Percentiles rank a stretch among this genome's conserved stretches.
Evolutionary conservation across 306 rosid genomes (phyloP).

Genomic region (Coriaria nepalensis): DNA sequence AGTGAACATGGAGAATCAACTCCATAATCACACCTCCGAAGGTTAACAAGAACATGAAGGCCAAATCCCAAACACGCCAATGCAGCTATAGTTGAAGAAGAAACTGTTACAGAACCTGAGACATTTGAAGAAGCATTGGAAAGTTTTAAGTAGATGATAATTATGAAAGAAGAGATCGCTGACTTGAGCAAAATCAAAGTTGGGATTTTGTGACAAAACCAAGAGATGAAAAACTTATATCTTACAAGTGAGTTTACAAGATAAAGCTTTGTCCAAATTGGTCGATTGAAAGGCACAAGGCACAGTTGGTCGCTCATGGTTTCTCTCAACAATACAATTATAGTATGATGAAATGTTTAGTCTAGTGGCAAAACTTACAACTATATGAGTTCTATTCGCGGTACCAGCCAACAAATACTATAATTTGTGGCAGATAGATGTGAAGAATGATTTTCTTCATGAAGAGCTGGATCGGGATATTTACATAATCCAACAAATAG

Average conservation of each 20-base stretch:
- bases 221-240: neutral
- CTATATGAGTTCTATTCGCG: no score
- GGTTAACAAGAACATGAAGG: neutral
- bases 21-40: neutral
- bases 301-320: neutral
- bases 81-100: neutral
- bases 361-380: no score
- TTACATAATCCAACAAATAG: neutral
- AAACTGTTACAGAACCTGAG: neutral
- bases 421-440: no score
- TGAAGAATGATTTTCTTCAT: no score
- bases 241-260: neutral
- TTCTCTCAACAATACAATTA: neutral
- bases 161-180: neutral
- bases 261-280: neutral
- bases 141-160: neutral
- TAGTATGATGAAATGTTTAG: neutral
- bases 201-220: slow-evolving; percentile 2
- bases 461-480: neutral
- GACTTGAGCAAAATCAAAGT: neutral
- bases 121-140: neutral
- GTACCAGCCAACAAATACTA: no score
- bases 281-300: slow-evolving; percentile 1
- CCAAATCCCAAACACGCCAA: neutral
- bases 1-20: neutral